These are phyloP conservation scores for Phyllosticta paracitricarpa DNA, from an alignment of 2,329 filamentous ascomycete species.

Conservation along the genomic window DNA sequence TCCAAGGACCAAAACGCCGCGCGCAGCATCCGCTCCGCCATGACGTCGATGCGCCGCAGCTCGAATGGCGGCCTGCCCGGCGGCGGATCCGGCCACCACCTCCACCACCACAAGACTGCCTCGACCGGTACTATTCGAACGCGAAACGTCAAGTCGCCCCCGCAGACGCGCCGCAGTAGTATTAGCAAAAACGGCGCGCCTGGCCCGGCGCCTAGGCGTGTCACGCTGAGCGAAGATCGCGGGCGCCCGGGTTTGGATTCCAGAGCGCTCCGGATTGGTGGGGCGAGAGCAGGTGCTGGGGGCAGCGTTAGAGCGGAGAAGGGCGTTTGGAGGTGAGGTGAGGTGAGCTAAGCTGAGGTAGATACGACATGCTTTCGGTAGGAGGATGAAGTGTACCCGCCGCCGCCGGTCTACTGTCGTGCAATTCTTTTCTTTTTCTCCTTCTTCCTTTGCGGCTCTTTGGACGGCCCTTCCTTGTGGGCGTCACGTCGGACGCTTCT, in stretches of 20 bases:
- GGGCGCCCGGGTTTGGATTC: conserved; percentile 17
- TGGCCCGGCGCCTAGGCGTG: conserved; percentile 25
- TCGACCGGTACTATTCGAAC: conserved; percentile 57
- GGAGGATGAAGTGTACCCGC: not conserved
- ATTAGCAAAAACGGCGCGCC: conserved; percentile 48
- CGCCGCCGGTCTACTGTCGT: not conserved
- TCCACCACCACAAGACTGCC: conserved; percentile 40
- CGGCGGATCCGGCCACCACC: conserved; percentile 41
- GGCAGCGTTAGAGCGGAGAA: conserved; percentile 11
- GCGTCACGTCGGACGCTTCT: not conserved
- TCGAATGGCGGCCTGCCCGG: conserved; percentile 35
- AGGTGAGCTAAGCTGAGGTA: not conserved
- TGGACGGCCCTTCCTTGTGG: not conserved
- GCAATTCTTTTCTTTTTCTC: not conserved
- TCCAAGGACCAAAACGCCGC: conserved; percentile 37
- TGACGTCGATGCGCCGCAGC: conserved; percentile 50
- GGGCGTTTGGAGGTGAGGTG: conserved; percentile 11
- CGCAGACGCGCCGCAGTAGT: conserved; percentile 52
- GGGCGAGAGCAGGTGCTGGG: conserved; percentile 6
- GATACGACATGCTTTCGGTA: not conserved
- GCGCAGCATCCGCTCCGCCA: conserved; percentile 45
- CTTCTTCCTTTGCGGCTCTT: not conserved
- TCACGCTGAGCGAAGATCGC: conserved; percentile 24
- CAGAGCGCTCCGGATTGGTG: conserved; percentile 17
- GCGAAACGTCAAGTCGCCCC: conserved; percentile 49